These are phyloP conservation scores for Pythium monospermum DNA, from an alignment of 352 stramenopile species.

Conservation along the genomic window DNA sequence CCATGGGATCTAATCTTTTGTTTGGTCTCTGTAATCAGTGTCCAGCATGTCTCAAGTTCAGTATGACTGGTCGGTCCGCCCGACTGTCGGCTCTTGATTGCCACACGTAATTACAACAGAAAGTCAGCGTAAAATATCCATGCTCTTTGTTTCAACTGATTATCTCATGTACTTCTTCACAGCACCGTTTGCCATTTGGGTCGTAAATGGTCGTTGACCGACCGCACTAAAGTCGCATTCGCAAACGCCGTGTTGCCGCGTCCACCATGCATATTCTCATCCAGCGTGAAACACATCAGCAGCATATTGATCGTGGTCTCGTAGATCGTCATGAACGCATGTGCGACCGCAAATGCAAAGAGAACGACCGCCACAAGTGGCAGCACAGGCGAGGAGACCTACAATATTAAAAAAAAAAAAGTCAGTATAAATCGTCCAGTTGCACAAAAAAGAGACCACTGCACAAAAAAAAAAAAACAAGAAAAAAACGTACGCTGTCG, in stretches of 20 bases:
- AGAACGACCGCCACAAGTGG: constrained; percentile 59
- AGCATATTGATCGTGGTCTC: constrained; percentile 84
- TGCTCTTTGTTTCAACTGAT: no score
- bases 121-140: no score
- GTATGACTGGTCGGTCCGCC: no score
- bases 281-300: constrained; percentile 81
- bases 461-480: background rate
- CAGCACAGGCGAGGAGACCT: constrained; percentile 58
- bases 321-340: constrained; percentile 84
- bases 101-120: no score
- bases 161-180: no score
- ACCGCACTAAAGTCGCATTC: constrained; percentile 57
- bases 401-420: background rate
- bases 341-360: constrained; percentile 73
- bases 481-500: constrained; percentile 36
- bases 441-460: background rate
- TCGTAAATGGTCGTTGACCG: constrained; percentile 76
- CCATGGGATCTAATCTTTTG: no score
- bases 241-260: constrained; percentile 64
- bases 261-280: constrained; percentile 78
- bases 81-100: no score
- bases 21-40: no score
- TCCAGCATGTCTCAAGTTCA: no score
- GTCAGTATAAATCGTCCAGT: no score
- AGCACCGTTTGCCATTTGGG: constrained; percentile 80